These are phyloP conservation scores for Bonnemaisonia californica DNA, from an alignment of 31 red algal species.

Conservation along the genomic window DNA sequence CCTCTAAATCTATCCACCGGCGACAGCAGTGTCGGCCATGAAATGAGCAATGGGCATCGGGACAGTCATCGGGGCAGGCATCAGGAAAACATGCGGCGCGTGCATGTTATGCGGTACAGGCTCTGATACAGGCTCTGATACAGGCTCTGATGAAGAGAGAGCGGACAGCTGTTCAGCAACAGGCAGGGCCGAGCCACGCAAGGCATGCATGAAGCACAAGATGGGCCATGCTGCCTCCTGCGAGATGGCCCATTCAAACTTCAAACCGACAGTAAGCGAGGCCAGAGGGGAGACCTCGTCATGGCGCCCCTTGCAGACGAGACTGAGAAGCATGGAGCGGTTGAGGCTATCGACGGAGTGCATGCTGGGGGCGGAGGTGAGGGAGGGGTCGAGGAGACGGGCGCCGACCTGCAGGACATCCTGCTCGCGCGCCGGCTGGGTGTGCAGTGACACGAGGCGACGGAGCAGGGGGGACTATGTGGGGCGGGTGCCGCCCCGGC, in stretches of 20 bases:
- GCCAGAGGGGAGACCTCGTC: slow-evolving; percentile 49
- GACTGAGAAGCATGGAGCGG: slow-evolving; percentile 61
- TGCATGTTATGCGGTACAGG: too few relatives aligned
- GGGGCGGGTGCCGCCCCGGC: too few relatives aligned
- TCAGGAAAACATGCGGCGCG: too few relatives aligned
- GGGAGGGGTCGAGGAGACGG: slow-evolving; percentile 61
- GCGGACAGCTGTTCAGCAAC: too few relatives aligned
- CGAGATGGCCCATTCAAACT: slow-evolving; percentile 57
- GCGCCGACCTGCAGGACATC: slow-evolving; percentile 41
- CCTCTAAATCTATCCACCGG: too few relatives aligned
- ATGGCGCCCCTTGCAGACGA: slow-evolving; percentile 56
- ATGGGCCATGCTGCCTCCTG: slow-evolving; percentile 45
- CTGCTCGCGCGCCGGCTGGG: slow-evolving; percentile 37
- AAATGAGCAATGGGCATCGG: too few relatives aligned
- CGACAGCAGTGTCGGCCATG: too few relatives aligned
- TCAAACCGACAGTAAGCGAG: slow-evolving; percentile 32
- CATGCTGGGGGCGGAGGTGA: slow-evolving; percentile 66
- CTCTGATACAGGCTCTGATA: too few relatives aligned
- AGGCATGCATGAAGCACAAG: slow-evolving; percentile 47
- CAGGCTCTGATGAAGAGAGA: too few relatives aligned
- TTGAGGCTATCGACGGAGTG: slow-evolving; percentile 58
- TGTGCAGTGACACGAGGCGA: slow-evolving; percentile 43
- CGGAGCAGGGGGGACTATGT: too few relatives aligned
- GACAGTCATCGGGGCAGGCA: too few relatives aligned
- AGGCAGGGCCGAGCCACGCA: slow-evolving; percentile 44